Base-by-base conservation (phyloP, 202 grass and related monocot species). In the Saccharum hybrid region DNA sequence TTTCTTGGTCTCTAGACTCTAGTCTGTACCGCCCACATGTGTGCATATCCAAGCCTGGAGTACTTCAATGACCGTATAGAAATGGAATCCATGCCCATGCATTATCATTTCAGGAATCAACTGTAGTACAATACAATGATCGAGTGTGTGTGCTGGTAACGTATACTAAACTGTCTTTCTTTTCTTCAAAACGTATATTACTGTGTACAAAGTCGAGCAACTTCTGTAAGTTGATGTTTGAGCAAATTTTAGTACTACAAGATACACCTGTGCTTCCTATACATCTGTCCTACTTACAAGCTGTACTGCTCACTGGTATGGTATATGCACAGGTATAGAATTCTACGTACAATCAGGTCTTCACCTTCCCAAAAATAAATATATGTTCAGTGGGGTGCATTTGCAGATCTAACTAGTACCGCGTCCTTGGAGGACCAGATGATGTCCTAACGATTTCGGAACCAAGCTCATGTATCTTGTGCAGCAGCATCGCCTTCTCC, bases 391-490 rank as follows among this genome's bases (percentile, higher is more conserved):
- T 64, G 54, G 23, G 76, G 21, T 49, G 21, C 19, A 31, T 22
- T 42, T 41, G 46, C 37, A 48, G 52, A 19, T 71, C 75, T 68
- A 72, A 80, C 88, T 87, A 94, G 82, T 52, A 90, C 0, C 40
- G 28, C 12, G 78, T 77, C 30, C 75, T 92, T 83, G 87, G 7
- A 61, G 93, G 96, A 6, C 78, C 34, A 15, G 96, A 99, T 30
- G 83, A 34, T 37, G 93, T 89, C 75, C 96, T 94, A 38, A 60
- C 2, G 38, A 99, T 84, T 69, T 99, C 91, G 13, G 86, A 84
- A 74, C 91, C 93, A 62, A 99, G 89, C 79, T 99, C 88, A 0
- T 65, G 81, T 30, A 94, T 89, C 39, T 88, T 99, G 36, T 63
- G 22, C 40, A 96, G 37, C 68, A 99, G 19, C 40, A 65, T 19